Base-by-base conservation (phyloP, 1,139 yeast genomes). In the Debaryomycetaceae sp. region DNA sequence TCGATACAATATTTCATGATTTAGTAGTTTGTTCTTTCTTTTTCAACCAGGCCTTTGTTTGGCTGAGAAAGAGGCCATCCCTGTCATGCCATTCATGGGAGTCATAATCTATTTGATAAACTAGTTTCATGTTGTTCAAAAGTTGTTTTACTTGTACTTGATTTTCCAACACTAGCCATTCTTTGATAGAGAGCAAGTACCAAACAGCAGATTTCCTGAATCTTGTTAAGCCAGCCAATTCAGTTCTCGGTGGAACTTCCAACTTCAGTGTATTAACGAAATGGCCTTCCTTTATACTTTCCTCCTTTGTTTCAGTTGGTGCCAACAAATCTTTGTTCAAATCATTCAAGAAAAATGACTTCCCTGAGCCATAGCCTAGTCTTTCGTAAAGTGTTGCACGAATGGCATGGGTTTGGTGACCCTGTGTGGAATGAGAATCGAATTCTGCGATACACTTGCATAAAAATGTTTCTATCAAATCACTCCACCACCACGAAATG, bases 161-260 rank as follows among this genome's bases (percentile, higher is more conserved):
- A 37, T 64, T 57, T 31, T 61, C 55, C 31, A 70, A 50, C 5
- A 52, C 49, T n/a, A 61, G 44, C 89, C 96, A 83, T 53, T 85
- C 87, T 42, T 78, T 78, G 5, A 91, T 84, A 0, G 96, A 83
- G 18, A 91, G 61, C 15, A 89, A 60, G 51, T 78, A 75, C 91
- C 96, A 91, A 28, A 91, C 70, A 0, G 88, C 80, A 1, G 92
- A 81, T 54, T 87, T 88, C 41, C 97, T 73, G 39, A 63, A 63
- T 41, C 95, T 69, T 1, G 85, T 75, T 31, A 79, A 55, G 0
- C 88, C 89, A 17, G 50, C 47, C 28, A 73, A 58, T 0, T 70
- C 64, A 4, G 67, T 63, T 42, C 68, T 58, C 29, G 64, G 60
- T 3, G 65, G 56, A 9, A 62, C 59, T 2, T 40, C 34, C n/a